These are phyloP conservation scores for Vitis rupestris DNA, from an alignment of 164 flowering plant species.

Conservation along the genomic window DNA sequence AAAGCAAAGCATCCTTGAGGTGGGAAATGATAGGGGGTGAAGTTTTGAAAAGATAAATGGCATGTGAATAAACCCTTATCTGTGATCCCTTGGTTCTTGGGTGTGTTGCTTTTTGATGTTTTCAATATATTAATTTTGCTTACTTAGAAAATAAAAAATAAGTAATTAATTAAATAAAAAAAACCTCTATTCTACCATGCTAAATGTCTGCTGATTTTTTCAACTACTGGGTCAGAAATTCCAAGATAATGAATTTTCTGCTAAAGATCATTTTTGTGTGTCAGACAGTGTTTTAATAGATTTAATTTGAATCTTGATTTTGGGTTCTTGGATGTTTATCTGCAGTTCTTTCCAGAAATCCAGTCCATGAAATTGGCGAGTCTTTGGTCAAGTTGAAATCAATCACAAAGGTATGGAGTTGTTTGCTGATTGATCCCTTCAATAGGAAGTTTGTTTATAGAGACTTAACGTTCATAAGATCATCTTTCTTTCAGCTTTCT, in stretches of 20 bases:
- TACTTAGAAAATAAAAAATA: too few species aligned
- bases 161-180: too few species aligned
- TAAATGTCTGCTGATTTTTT: neutral
- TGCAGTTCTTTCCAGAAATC: constrained; percentile 89
- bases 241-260: neutral
- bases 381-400: constrained; percentile 56
- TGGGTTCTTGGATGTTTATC: constrained; percentile 4
- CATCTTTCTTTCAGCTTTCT: constrained; percentile 58
- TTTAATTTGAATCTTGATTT: constrained; percentile 1
- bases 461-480: neutral
- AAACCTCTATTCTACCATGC: neutral
- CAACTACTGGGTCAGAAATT: too few species aligned
- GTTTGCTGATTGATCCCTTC: neutral
- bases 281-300: neutral
- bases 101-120: too few species aligned
- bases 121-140: too few species aligned
- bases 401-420: constrained; percentile 56
- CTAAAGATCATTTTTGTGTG: neutral
- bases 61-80: too few species aligned
- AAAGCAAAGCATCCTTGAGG: too few species aligned
- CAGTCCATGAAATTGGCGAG: constrained; percentile 56
- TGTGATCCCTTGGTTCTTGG: too few species aligned
- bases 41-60: too few species aligned
- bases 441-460: neutral
- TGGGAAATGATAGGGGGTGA: too few species aligned